Evolutionary conservation across 2,329 filamentous ascomycete species (phyloP).

Genomic region (Dryadomyces quercus-mongolicae): DNA sequence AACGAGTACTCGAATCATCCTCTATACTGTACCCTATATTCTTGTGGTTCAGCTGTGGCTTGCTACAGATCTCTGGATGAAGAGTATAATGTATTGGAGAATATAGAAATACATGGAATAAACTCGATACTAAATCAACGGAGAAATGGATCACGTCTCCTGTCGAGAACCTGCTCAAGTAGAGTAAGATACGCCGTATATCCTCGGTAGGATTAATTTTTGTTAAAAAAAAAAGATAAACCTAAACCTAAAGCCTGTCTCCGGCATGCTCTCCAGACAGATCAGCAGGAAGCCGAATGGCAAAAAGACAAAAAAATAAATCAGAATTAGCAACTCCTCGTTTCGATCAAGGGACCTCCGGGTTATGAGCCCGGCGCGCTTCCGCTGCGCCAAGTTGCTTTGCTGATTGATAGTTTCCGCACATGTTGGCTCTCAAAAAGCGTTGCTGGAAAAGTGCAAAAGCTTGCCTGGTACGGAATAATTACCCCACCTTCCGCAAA

Average conservation of each 20-base stretch:
- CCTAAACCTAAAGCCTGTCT: background rate
- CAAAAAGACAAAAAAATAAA: background rate
- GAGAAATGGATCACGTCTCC: too few relatives aligned
- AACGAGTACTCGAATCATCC: too few relatives aligned
- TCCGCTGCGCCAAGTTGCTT: conserved; percentile 10
- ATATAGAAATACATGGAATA: too few relatives aligned
- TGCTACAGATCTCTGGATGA: too few relatives aligned
- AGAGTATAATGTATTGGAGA: too few relatives aligned
- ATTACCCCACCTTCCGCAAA: conserved; percentile 3
- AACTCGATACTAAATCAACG: too few relatives aligned
- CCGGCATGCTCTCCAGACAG: too few relatives aligned
- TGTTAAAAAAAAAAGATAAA: background rate
- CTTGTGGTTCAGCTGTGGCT: too few relatives aligned
- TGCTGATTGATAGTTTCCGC: background rate
- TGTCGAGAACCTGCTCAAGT: too few relatives aligned
- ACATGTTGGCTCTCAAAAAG: background rate
- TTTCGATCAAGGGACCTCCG: conserved; percentile 10
- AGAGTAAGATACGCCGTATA: too few relatives aligned
- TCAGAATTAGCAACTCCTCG: conserved; percentile 8
- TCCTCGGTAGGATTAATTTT: too few relatives aligned
- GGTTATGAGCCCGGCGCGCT: conserved; percentile 10
- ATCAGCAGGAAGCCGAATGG: background rate
- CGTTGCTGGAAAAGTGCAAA: background rate
- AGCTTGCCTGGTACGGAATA: background rate
- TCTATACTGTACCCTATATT: too few relatives aligned